Conservation (phyloP, 495 filamentous ascomycete species). For the Amorphotheca resinae region DNA sequence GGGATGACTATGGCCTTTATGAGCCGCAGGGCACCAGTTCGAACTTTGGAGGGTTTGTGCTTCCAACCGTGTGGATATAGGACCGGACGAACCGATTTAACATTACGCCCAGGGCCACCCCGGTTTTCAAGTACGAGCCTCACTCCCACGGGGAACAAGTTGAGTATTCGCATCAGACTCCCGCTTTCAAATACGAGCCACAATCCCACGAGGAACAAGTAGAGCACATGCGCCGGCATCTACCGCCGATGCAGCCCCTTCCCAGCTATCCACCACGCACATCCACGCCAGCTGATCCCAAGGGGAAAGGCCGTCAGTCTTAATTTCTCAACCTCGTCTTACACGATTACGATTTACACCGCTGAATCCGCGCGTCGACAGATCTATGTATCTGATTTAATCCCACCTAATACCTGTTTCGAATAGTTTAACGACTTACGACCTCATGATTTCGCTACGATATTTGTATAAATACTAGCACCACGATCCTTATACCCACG, state of each 20-base stretch:
- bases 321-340: slow-evolving; percentile 10
- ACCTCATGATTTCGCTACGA: slow-evolving; percentile 20
- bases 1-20: slow-evolving; percentile 29
- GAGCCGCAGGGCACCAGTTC: slow-evolving; percentile 17
- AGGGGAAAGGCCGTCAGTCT: slow-evolving; percentile 18
- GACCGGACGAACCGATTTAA: slow-evolving; percentile 20
- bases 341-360: slow-evolving; percentile 9
- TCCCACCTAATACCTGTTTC: slow-evolving; percentile 11
- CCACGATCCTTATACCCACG: slow-evolving; percentile 18
- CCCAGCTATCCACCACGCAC: slow-evolving; percentile 18
- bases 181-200: slow-evolving; percentile 11
- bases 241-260: slow-evolving; percentile 9
- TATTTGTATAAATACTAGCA: slow-evolving; percentile 20
- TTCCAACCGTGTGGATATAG: slow-evolving; percentile 22
- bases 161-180: slow-evolving; percentile 5
- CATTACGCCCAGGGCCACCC: slow-evolving; percentile 20
- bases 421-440: slow-evolving; percentile 14
- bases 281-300: slow-evolving; percentile 15
- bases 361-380: slow-evolving; percentile 3
- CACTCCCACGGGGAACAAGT: slow-evolving; percentile 8
- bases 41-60: slow-evolving; percentile 23
- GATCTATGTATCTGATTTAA: slow-evolving; percentile 9
- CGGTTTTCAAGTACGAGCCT: slow-evolving; percentile 15
- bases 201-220: slow-evolving; percentile 8
- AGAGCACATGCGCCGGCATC: slow-evolving; percentile 5